A percentile compares a stretch with the other conserved stretches of the same genome.
phyloP scores from a whole-genome alignment of 2,329 filamentous ascomycete genomes.

The Helicocarpus griseus region DNA sequence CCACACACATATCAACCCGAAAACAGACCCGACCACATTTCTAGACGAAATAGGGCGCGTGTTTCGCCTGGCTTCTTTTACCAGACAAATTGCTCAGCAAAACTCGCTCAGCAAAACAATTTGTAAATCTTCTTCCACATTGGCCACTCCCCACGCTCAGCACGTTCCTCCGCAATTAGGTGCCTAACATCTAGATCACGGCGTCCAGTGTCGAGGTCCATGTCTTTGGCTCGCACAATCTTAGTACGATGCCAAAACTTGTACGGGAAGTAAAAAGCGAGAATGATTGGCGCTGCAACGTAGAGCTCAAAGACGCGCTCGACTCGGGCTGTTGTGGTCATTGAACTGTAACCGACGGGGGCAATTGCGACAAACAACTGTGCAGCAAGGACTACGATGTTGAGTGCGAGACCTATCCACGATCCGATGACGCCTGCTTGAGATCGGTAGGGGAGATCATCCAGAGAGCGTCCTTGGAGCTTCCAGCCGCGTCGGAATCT shows the following conservation, averaged over 20 bases:
- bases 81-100: too few relatives aligned
- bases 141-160: conserved; percentile 64
- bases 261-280: conserved; percentile 25
- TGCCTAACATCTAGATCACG: conserved; percentile 45
- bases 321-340: conserved; percentile 35
- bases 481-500: conserved; percentile 36
- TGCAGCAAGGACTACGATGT: conserved; percentile 58
- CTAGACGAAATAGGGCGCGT: too few relatives aligned
- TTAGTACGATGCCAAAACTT: conserved; percentile 17
- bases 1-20: too few relatives aligned
- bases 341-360: conserved; percentile 41
- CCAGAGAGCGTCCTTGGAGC: conserved; percentile 27
- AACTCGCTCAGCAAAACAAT: conserved; percentile 50
- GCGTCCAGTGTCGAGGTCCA: conserved; percentile 18
- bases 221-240: conserved; percentile 13
- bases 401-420: conserved; percentile 50
- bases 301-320: conserved; percentile 40
- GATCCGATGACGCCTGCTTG: conserved; percentile 49
- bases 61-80: too few relatives aligned
- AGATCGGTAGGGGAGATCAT: conserved; percentile 33
- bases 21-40: too few relatives aligned
- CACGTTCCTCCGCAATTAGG: conserved; percentile 66
- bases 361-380: conserved; percentile 71
- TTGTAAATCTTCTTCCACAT: conserved; percentile 68
- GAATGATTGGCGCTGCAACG: conserved; percentile 31